Base-by-base conservation (phyloP, 768 basidiomycete genomes). In the Suillus alpinus region DNA sequence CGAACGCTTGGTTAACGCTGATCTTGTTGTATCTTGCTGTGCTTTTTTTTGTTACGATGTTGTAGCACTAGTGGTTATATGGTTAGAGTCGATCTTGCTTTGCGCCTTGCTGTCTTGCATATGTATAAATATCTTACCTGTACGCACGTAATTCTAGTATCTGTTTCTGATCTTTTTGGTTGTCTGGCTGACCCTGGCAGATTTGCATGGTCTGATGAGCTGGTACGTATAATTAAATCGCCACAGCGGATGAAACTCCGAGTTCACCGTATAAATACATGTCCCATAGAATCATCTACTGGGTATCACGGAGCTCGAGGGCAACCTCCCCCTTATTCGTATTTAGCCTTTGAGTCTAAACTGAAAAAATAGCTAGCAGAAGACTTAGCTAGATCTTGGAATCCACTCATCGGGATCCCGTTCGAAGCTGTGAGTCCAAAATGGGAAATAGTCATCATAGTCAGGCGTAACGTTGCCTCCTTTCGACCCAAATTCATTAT, bases 1-100 rank as follows among this genome's bases (percentile, higher is more conserved):
- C 47, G 57, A 55, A 59, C 58, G 2, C n/a, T 29, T n/a, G n/a
- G 20, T 52, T 56, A 56, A 56, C 9, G 7, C 29, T 57, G 29
- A 29, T 56, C n/a, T 36, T 20, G n/a, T 32, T 50, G 26, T 56
- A 51, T 50, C 23, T 34, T 58, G 14, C 44, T 56, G 18, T 56
- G 8, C 29, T 18, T 39, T 37, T 56, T 37, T 50, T 56, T 31
- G 12, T 32, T 20, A 50, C 10, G 23, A 55, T 23, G 20, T 23
- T 59, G 58, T 59, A 57, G 46, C 52, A 10, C 34, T 59, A 57
- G 52, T 37, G 52, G 52, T 26, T 37, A 51, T 57, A 59, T 53
- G 32, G n/a, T 7, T 32, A n/a, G 31, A 26, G 20, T 36, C 16
- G 23, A 36, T 23, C 23, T 39, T 55, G 51, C 23, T 46, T 46